A percentile compares a stretch with the other conserved stretches of the same genome.
These are phyloP conservation scores for Spatholobus suberectus DNA, from an alignment of 306 rosid species.

Conservation along the genomic window DNA sequence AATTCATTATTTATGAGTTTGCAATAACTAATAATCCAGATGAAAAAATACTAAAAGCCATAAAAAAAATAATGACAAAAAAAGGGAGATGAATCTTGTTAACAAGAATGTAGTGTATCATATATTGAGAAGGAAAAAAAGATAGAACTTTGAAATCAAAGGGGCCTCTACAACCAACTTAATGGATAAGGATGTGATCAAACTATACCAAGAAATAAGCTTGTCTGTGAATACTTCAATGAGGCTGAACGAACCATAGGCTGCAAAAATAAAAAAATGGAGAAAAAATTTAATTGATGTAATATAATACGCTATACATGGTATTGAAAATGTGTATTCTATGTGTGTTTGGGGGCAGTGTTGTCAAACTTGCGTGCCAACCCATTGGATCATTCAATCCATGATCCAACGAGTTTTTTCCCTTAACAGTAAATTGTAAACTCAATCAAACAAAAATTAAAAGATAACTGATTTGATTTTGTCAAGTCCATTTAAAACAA, in stretches of 20 bases:
- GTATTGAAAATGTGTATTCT: neutral
- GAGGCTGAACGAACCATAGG: conserved; percentile 91
- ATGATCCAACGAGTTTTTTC: neutral
- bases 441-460: neutral
- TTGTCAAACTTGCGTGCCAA: neutral
- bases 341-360: neutral
- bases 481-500: neutral
- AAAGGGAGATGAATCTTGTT: neutral
- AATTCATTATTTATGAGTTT: neutral
- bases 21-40: conserved; percentile 2
- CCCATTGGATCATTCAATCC: neutral
- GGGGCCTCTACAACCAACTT: conserved; percentile 24
- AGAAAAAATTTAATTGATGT: conserved; percentile 26
- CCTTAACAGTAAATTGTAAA: neutral
- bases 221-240: conserved; percentile 82
- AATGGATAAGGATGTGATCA: conserved; percentile 32
- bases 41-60: conserved; percentile 23
- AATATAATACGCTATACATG: too few species aligned
- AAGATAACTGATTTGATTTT: neutral
- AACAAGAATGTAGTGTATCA: conserved; percentile 13
- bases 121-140: neutral
- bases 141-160: neutral
- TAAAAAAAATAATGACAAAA: neutral
- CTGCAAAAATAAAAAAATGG: conserved; percentile 55
- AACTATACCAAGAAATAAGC: conserved; percentile 81